A percentile compares a stretch with the other conserved stretches of the same genome.
phyloP scores from a whole-genome alignment of 202 grass and related monocot species.

The Musa balbisiana region DNA sequence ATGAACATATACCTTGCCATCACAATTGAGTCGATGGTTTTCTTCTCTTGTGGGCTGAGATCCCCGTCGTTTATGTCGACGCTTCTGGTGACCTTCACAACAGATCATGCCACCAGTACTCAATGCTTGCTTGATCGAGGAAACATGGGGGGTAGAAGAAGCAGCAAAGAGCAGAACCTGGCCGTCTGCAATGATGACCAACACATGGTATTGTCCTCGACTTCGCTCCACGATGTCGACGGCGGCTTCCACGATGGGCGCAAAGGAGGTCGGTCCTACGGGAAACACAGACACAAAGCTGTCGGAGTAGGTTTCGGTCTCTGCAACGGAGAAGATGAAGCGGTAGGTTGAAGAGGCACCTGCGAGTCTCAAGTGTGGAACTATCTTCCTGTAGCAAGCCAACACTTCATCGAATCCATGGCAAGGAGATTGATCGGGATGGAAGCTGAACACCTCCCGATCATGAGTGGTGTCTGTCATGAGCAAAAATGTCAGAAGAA shows the following conservation, averaged over 20 bases:
- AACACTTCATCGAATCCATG: constrained; percentile 93
- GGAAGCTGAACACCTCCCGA: constrained; percentile 73
- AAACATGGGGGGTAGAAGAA: not conserved
- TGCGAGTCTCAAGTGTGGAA: constrained; percentile 61
- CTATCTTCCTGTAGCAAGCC: constrained; percentile 57
- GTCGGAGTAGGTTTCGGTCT: not conserved
- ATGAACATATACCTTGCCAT: constrained; percentile 50
- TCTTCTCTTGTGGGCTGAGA: constrained; percentile 77
- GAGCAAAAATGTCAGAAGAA: not conserved
- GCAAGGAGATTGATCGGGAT: constrained; percentile 56
- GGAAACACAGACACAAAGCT: not conserved
- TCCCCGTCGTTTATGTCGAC: constrained; percentile 43
- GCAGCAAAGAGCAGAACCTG: constrained; percentile 37
- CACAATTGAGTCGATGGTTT: constrained; percentile 76
- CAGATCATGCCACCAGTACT: not conserved
- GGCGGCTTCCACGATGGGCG: constrained; percentile 69
- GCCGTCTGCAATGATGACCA: constrained; percentile 84
- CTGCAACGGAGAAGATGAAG: not conserved
- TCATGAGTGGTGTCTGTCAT: constrained; percentile 71
- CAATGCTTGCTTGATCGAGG: not conserved
- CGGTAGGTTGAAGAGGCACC: constrained; percentile 28
- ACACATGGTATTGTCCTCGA: constrained; percentile 76
- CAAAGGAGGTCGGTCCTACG: constrained; percentile 80
- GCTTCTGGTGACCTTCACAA: constrained; percentile 63
- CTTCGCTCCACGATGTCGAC: constrained; percentile 80